A percentile compares a stretch with the other conserved stretches of the same genome.
Evolutionary conservation across 805 yeast genomes (phyloP).

Genomic region (Lachancea waltii): DNA sequence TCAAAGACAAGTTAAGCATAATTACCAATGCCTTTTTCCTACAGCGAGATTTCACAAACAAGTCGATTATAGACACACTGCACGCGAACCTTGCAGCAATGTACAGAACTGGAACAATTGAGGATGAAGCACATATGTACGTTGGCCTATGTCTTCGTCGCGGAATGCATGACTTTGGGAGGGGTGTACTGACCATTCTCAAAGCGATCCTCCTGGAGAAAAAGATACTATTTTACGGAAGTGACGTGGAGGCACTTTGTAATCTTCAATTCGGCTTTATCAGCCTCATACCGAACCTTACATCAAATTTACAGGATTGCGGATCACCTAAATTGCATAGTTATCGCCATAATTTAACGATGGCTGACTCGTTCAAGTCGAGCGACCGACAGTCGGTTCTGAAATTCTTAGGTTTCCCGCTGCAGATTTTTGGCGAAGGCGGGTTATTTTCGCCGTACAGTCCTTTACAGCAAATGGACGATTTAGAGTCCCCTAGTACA

Average conservation of each 20-base stretch:
- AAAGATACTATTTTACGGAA: slow-evolving; percentile 67
- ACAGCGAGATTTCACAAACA: slow-evolving; percentile 72
- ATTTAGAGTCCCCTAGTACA: slow-evolving; percentile 50
- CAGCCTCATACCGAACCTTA: slow-evolving; percentile 73
- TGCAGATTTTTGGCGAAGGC: slow-evolving; percentile 78
- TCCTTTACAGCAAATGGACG: slow-evolving; percentile 87
- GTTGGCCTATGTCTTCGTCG: slow-evolving; percentile 70
- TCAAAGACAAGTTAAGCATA: slow-evolving; percentile 83
- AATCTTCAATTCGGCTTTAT: slow-evolving; percentile 77
- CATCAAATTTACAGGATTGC: slow-evolving; percentile 64
- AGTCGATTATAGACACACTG: slow-evolving; percentile 56
- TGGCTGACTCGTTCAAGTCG: slow-evolving; percentile 64
- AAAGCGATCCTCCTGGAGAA: slow-evolving; percentile 76
- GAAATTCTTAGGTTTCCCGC: slow-evolving; percentile 78
- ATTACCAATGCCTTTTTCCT: slow-evolving; percentile 81
- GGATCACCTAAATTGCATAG: slow-evolving; percentile 70
- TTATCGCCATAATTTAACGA: slow-evolving; percentile 43
- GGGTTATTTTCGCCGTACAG: slow-evolving; percentile 89
- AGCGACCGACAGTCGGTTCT: slow-evolving; percentile 74
- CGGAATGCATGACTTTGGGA: slow-evolving; percentile 51
- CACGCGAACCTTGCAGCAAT: slow-evolving; percentile 55
- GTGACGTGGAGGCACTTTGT: slow-evolving; percentile 73
- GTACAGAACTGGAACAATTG: slow-evolving; percentile 32
- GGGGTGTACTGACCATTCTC: slow-evolving; percentile 56
- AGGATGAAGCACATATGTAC: slow-evolving; percentile 52